Percentiles rank a stretch among this genome's conserved stretches.
Evolutionary conservation across 345 rosid species (phyloP).

Genomic region (Populus nigra): DNA sequence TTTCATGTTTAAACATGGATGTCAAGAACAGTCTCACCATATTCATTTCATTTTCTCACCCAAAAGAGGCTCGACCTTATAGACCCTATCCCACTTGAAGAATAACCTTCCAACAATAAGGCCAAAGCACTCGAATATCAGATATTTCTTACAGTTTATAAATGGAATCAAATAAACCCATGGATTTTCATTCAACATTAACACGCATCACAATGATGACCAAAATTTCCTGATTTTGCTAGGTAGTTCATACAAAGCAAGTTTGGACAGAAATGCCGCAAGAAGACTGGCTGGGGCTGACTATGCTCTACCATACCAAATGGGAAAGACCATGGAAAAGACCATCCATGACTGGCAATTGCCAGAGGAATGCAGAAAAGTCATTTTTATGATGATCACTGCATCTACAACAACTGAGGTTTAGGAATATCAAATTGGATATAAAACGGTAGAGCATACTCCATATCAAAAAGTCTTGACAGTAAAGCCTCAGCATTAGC

Average conservation of each 20-base stretch:
- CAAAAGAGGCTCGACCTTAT: not conserved
- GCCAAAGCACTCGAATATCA: not conserved
- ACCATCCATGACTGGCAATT: not conserved
- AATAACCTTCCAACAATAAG: too few species aligned
- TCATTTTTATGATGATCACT: not conserved
- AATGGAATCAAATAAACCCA: not conserved
- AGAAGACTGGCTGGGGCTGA: not conserved
- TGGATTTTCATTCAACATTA: not conserved
- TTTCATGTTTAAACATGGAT: slow-evolving; percentile 4
- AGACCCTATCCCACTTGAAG: not conserved
- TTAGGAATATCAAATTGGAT: not conserved
- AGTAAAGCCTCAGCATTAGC: not conserved
- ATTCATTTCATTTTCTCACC: not conserved
- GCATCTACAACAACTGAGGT: not conserved
- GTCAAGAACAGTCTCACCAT: not conserved
- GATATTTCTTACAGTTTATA: not conserved
- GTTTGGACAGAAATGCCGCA: not conserved
- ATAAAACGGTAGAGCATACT: not conserved
- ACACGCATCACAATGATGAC: not conserved
- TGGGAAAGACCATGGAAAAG: not conserved
- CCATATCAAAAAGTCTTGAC: not conserved
- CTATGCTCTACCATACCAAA: not conserved
- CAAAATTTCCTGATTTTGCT: not conserved
- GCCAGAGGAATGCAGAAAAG: not conserved
- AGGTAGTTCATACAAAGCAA: not conserved